Evolutionary conservation across 2,329 filamentous ascomycete genomes (phyloP).

Genomic region (Mycosphaerella sp.): DNA sequence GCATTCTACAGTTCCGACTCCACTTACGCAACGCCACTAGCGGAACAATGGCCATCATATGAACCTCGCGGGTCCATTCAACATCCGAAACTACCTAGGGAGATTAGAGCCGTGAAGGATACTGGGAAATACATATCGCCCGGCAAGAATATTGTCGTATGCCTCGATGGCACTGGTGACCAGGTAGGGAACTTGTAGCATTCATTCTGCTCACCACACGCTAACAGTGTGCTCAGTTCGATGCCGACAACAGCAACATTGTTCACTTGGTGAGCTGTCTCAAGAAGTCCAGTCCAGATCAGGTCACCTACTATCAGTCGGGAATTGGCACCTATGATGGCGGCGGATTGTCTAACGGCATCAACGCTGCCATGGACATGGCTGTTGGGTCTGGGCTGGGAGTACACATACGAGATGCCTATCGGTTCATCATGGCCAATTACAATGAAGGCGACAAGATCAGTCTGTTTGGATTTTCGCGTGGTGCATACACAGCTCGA

Average conservation of each 20-base stretch:
- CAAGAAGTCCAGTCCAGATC: constrained; percentile 39
- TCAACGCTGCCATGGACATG: constrained; percentile 40
- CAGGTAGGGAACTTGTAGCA: constrained; percentile 18
- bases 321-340: constrained; percentile 44
- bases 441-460: constrained; percentile 25
- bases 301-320: constrained; percentile 41
- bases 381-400: constrained; percentile 42
- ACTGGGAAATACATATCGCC: constrained; percentile 15
- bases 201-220: not conserved
- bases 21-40: constrained; percentile 4
- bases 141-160: constrained; percentile 37
- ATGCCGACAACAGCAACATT: constrained; percentile 43
- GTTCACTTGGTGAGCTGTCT: constrained; percentile 41
- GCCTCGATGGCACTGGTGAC: constrained; percentile 43
- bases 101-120: constrained; percentile 31
- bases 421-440: constrained; percentile 41
- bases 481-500: constrained; percentile 44
- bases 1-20: not conserved
- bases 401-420: constrained; percentile 32
- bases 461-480: constrained; percentile 19
- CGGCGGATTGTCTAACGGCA: constrained; percentile 36
- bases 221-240: constrained; percentile 28
- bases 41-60: constrained; percentile 1
- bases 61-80: not conserved
- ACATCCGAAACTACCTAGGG: constrained; percentile 22